A percentile compares a stretch with the other conserved stretches of the same genome.
phyloP scores from a whole-genome alignment of 2,329 filamentous ascomycete species.

The Cladosporium sp. region DNA sequence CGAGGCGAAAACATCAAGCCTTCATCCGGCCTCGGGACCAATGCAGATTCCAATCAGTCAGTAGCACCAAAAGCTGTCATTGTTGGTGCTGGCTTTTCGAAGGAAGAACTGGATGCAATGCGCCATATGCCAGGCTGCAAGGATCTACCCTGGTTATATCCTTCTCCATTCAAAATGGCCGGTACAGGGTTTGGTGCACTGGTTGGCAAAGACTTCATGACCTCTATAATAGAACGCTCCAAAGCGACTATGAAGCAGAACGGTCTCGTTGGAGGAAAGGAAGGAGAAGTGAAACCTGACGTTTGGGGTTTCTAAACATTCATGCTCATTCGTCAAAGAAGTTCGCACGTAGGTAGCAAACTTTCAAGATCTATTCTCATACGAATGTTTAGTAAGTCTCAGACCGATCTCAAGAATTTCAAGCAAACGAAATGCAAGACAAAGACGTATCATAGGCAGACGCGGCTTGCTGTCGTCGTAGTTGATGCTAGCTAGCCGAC shows the following conservation, averaged over 20 bases:
- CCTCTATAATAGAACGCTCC: conserved; percentile 14
- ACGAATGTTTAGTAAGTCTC: too few relatives aligned
- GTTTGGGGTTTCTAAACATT: conserved; percentile 8
- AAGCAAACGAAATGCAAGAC: too few relatives aligned
- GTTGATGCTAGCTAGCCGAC: too few relatives aligned
- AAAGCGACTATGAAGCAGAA: conserved; percentile 16
- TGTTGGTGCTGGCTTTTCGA: conserved; percentile 23
- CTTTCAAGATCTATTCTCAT: too few relatives aligned
- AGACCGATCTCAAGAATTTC: too few relatives aligned
- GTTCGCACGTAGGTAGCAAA: too few relatives aligned
- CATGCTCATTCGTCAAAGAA: not conserved
- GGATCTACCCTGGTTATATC: conserved; percentile 19
- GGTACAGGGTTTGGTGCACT: conserved; percentile 14
- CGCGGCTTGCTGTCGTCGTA: too few relatives aligned
- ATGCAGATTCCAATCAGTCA: conserved; percentile 14
- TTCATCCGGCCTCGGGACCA: conserved; percentile 19
- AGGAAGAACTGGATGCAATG: conserved; percentile 20
- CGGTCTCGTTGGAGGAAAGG: conserved; percentile 17
- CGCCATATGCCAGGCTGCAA: conserved; percentile 15
- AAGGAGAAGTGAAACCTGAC: conserved; percentile 5
- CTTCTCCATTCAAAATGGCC: conserved; percentile 16
- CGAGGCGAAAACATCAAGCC: conserved; percentile 17
- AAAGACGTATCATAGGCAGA: too few relatives aligned
- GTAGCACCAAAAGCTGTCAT: conserved; percentile 21
- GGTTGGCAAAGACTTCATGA: conserved; percentile 17